These are phyloP conservation scores for Ogataea sp. DNA, from an alignment of 805 yeast genomes.

Conservation along the genomic window DNA sequence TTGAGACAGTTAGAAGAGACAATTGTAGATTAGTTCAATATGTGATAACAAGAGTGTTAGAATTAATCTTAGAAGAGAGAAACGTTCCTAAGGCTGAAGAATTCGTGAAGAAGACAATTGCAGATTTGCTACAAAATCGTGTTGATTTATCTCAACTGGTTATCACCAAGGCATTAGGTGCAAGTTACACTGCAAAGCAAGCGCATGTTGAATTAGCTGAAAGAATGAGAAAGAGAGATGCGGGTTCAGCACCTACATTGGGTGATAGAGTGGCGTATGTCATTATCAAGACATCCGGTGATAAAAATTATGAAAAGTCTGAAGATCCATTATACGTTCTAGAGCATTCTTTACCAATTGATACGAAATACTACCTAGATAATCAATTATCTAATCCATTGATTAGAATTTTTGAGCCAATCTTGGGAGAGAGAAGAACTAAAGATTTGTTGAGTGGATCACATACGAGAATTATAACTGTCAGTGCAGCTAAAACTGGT, in stretches of 20 bases:
- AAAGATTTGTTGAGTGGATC: slow-evolving; percentile 74
- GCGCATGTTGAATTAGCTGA: slow-evolving; percentile 97
- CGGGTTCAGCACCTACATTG: slow-evolving; percentile 93
- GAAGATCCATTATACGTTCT: slow-evolving; percentile 94
- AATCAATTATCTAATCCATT: slow-evolving; percentile 90
- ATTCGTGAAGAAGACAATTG: slow-evolving; percentile 81
- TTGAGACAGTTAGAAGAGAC: slow-evolving; percentile 97
- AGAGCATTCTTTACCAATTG: slow-evolving; percentile 89
- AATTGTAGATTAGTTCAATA: slow-evolving; percentile 92
- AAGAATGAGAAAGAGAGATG: slow-evolving; percentile 91
- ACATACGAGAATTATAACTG: slow-evolving; percentile 71
- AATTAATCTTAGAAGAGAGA: slow-evolving; percentile 76
- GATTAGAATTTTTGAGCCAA: slow-evolving; percentile 90
- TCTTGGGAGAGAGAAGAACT: slow-evolving; percentile 79
- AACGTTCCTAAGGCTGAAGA: slow-evolving; percentile 78
- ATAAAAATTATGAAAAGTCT: slow-evolving; percentile 89
- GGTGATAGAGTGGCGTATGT: slow-evolving; percentile 99
- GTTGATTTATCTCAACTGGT: slow-evolving; percentile 90
- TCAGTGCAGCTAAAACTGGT: slow-evolving; percentile 71
- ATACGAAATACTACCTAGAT: slow-evolving; percentile 86
- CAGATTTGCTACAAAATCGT: slow-evolving; percentile 83
- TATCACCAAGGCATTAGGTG: slow-evolving; percentile 86
- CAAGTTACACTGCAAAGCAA: slow-evolving; percentile 92
- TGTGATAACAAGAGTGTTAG: slow-evolving; percentile 87
- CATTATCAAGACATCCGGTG: slow-evolving; percentile 72